A percentile compares a stretch with the other conserved stretches of the same genome.
phyloP scores from a whole-genome alignment of 441 rosid genomes.

The Pelargonium australe region DNA sequence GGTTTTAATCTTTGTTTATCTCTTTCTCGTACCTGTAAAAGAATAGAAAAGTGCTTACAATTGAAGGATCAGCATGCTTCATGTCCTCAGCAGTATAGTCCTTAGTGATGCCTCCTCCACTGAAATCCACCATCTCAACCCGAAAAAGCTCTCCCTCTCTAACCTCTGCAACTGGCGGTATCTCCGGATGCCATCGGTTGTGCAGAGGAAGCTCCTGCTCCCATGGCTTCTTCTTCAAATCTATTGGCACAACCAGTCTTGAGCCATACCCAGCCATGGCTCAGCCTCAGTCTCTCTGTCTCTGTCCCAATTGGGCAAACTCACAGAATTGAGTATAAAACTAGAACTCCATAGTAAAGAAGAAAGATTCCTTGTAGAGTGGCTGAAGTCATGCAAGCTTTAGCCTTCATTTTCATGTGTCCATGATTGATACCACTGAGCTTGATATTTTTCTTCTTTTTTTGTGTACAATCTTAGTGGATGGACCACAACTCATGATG shows the following conservation, averaged over 20 bases:
- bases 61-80: slow-evolving; percentile 41
- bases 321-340: neutral
- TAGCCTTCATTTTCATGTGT: neutral
- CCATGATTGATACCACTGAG: neutral
- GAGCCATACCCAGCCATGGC: slow-evolving; percentile 37
- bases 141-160: slow-evolving; percentile 38
- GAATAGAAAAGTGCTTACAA: slow-evolving; percentile 22
- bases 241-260: slow-evolving; percentile 52
- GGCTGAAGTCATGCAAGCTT: neutral
- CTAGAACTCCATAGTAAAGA: neutral
- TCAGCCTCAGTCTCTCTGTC: neutral
- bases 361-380: neutral
- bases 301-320: no score
- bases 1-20: no score
- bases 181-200: slow-evolving; percentile 63
- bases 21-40: no score
- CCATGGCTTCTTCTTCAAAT: slow-evolving; percentile 70
- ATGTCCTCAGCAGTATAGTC: slow-evolving; percentile 42
- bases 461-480: neutral
- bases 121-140: slow-evolving; percentile 57
- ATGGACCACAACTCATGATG: slow-evolving; percentile 2
- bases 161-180: slow-evolving; percentile 47
- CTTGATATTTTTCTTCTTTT: neutral
- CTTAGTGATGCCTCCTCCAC: slow-evolving; percentile 39
- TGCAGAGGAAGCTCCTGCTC: slow-evolving; percentile 51